Percentiles rank a stretch among this genome's conserved stretches.
phyloP scores from a whole-genome alignment of 163 green algal species.

The Picocystis sp. region DNA sequence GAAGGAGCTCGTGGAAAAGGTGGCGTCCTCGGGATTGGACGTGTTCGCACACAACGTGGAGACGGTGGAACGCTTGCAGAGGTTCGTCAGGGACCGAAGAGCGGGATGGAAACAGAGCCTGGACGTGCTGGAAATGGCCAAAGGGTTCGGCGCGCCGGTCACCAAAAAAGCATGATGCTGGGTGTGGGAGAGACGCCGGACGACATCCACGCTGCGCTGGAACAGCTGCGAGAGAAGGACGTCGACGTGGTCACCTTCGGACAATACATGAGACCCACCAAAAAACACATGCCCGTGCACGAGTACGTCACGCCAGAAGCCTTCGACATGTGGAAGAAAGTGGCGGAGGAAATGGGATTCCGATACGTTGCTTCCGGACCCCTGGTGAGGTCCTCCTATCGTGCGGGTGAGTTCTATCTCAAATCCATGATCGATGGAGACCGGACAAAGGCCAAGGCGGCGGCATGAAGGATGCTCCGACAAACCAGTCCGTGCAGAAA shows the following conservation, averaged over 20 bases:
- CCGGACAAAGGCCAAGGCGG: constrained; percentile 6
- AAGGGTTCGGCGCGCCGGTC: constrained; percentile 34
- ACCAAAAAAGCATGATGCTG: constrained; percentile 97
- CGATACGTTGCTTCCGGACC: constrained; percentile 80
- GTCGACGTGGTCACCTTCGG: constrained; percentile 94
- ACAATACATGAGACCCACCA: constrained; percentile 97
- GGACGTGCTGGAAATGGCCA: constrained; percentile 60
- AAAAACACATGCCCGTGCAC: constrained; percentile 85
- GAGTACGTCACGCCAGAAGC: constrained; percentile 93
- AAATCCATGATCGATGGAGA: constrained; percentile 16
- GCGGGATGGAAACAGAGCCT: constrained; percentile 83
- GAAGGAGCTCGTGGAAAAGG: constrained; percentile 27
- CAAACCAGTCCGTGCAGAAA: no score
- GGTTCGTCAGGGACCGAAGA: constrained; percentile 67
- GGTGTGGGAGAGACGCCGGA: constrained; percentile 74
- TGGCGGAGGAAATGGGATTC: constrained; percentile 66
- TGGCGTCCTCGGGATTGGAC: constrained; percentile 77
- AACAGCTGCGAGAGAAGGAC: constrained; percentile 30
- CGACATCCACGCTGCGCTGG: constrained; percentile 42
- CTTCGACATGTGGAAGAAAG: constrained; percentile 60
- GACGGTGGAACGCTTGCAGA: constrained; percentile 66
- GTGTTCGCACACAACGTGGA: constrained; percentile 99
- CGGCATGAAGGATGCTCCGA: neutral
- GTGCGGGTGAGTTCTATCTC: constrained; percentile 52
- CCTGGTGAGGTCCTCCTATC: constrained; percentile 84